Evolutionary conservation across 2,329 filamentous ascomycete genomes (phyloP).

Genomic region (Dactylellina leptospora): DNA sequence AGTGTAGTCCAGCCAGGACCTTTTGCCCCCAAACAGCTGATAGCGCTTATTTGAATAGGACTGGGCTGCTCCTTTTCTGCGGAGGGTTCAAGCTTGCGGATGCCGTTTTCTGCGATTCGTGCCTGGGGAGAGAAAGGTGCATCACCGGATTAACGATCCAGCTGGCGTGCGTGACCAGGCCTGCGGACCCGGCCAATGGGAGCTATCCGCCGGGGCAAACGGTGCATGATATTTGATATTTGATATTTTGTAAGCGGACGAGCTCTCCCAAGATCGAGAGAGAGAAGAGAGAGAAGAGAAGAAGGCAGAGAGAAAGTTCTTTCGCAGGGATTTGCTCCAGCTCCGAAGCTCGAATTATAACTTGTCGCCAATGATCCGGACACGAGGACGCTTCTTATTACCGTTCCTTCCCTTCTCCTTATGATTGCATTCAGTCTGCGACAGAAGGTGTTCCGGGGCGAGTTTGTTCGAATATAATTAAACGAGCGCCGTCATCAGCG

Average conservation of each 20-base stretch:
- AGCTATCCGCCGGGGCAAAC: background rate
- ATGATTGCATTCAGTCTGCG: background rate
- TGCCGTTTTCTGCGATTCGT: background rate
- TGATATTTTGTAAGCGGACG: background rate
- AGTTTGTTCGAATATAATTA: too few species aligned
- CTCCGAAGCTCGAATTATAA: background rate
- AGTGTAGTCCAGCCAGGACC: too few species aligned
- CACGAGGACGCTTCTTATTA: slow-evolving; percentile 11
- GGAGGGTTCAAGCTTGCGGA: too few species aligned
- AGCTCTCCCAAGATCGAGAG: background rate
- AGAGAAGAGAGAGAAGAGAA: background rate
- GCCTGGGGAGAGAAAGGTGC: slow-evolving; percentile 3
- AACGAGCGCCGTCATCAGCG: too few species aligned
- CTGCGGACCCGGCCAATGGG: background rate
- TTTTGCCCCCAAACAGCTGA: too few species aligned
- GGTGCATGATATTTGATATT: background rate
- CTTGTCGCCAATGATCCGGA: slow-evolving; percentile 42
- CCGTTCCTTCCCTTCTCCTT: background rate
- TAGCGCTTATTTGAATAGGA: too few species aligned
- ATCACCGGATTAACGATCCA: slow-evolving; percentile 31
- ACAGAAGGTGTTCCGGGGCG: background rate
- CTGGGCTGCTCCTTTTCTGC: too few species aligned
- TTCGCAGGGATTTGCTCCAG: background rate
- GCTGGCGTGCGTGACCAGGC: slow-evolving; percentile 20
- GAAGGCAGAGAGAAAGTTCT: slow-evolving; percentile 2